A percentile compares a stretch with the other conserved stretches of the same genome.
Evolutionary conservation across 169 alveolate species (phyloP).

Genomic region (Cardiosporidium cionae): DNA sequence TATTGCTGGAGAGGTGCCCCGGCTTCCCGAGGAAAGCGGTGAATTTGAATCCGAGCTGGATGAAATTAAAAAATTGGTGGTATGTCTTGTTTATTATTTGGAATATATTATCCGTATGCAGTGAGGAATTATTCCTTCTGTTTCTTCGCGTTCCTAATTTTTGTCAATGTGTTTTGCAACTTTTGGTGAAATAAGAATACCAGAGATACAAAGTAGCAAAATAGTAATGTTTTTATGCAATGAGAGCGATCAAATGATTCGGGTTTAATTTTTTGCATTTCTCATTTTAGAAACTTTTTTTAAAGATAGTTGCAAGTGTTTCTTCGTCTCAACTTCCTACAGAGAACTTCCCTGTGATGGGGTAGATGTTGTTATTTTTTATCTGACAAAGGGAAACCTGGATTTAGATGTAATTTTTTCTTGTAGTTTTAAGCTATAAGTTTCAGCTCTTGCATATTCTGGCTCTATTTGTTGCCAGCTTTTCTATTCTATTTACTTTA

Average conservation of each 20-base stretch:
- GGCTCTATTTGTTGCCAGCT: too few species aligned
- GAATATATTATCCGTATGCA: neutral
- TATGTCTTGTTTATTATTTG: neutral
- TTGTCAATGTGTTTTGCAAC: neutral
- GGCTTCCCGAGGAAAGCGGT: neutral
- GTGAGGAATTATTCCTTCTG: neutral
- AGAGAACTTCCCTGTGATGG: neutral
- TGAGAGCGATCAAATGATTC: neutral
- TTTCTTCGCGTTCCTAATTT: neutral
- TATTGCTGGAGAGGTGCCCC: neutral
- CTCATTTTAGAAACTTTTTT: too few species aligned
- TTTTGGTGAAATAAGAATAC: neutral
- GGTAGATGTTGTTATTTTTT: neutral
- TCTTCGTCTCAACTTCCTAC: too few species aligned
- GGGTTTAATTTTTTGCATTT: neutral
- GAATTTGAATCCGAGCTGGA: neutral
- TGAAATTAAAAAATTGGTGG: neutral
- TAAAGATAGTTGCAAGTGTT: too few species aligned
- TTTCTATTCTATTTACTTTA: too few species aligned
- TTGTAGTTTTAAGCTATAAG: neutral
- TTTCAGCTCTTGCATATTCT: neutral
- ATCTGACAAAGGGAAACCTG: too few species aligned
- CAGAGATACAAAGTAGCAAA: neutral
- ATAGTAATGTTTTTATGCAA: neutral
- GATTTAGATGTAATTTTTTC: neutral